Base-by-base conservation (phyloP, 2,329 filamentous ascomycete species). In the Sordariomycetes sp. region DNA sequence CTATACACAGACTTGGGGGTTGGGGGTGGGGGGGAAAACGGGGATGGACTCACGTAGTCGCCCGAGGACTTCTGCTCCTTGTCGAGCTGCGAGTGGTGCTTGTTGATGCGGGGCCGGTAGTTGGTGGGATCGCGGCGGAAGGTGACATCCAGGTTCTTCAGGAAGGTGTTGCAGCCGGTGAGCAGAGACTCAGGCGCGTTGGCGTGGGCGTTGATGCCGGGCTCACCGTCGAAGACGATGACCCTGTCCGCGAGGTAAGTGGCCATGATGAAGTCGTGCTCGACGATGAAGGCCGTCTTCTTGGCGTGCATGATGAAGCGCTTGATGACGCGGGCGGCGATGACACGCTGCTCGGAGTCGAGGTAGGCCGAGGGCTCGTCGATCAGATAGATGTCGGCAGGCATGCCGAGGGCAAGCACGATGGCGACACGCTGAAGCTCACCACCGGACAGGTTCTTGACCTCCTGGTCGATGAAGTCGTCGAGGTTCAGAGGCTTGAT, bases 291-390 rank as follows among this genome's bases (percentile, higher is more conserved):
- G 55, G 94, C 94, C 0, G 94, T 99, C 84, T 97, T 97, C 85
- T 97, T 97, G 66, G 90, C 86, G 78, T 99, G 92, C 94, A 99
- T 99, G 74, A 99, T 99, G 81, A 95, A 99, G 64, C 94, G 87
- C 81, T 99, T 99, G 77, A 99, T 99, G 69, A 99, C 95, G 69
- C 91, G 87, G 52, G 92, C 87, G 61, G 91, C 92, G 65, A 99
- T 86, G 68, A 99, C 96, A 87, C 94, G 92, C 76, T 99, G 94
- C 76, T 99, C 94, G 54, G 94, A 97, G 72, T 99, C 94, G 59
- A 99, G 87, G 74, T 99, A 99, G 61, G 91, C 91, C 64, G 88
- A 94, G 53, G 94, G 94, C 76, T 99, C 94, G 69, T 99, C 94
- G 67, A 99, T 99, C 62, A 99, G 80, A 73, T 99, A 99, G 68